Percentiles rank a stretch among this genome's conserved stretches.
Conservation (phyloP, 208 protist genomes). For the Novymonas esmeraldas region DNA sequence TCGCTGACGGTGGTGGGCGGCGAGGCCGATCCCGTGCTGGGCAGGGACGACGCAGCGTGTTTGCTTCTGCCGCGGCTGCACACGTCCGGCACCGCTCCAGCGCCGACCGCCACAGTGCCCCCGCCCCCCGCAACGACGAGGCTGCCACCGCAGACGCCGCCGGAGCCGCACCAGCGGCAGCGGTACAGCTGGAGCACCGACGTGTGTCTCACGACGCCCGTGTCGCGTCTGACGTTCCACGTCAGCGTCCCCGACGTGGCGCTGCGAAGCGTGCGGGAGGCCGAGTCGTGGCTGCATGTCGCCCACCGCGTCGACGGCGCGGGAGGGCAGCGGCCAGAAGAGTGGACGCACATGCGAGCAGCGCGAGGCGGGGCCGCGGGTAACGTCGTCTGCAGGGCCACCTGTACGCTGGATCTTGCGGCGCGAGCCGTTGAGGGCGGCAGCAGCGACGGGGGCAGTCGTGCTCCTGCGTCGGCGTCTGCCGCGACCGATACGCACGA, state of each 20-base stretch:
- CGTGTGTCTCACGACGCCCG: slow-evolving; percentile 1
- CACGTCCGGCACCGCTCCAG: not conserved
- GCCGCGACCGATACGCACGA: not conserved
- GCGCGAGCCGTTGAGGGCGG: too few species aligned
- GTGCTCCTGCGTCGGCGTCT: not conserved
- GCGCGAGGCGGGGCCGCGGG: too few species aligned
- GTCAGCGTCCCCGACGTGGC: slow-evolving; percentile 6
- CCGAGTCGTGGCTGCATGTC: slow-evolving; percentile 20
- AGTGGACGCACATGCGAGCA: not conserved
- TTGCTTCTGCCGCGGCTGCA: not conserved
- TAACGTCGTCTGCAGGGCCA: slow-evolving; percentile 13
- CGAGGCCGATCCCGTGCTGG: not conserved
- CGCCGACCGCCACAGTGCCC: not conserved
- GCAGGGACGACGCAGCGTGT: not conserved
- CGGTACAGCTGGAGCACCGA: slow-evolving; percentile 28
- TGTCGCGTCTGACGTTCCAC: slow-evolving; percentile 12
- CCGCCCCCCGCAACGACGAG: not conserved
- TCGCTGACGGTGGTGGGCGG: slow-evolving; percentile 3
- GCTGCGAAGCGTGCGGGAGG: slow-evolving; percentile 7
- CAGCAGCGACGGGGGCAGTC: not conserved
- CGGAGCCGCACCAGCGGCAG: not conserved
- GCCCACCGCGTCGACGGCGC: too few species aligned
- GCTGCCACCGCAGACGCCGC: not conserved
- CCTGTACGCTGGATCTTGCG: slow-evolving; percentile 9
- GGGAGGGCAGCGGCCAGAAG: not conserved